These are phyloP conservation scores for Chlorophyllum brunneum DNA, from an alignment of 768 basidiomycete species.

Conservation along the genomic window DNA sequence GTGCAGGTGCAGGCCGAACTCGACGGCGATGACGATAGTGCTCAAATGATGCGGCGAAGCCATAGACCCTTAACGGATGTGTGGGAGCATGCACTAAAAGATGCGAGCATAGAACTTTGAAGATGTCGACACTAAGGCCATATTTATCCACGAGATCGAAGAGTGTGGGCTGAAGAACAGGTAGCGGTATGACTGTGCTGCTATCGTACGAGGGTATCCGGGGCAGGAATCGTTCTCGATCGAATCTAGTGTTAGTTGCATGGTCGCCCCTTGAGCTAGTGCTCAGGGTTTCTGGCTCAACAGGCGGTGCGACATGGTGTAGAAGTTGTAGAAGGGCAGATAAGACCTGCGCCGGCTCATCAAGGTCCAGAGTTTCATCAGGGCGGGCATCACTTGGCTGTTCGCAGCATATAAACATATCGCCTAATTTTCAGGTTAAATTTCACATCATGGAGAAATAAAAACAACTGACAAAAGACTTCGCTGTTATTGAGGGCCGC, in stretches of 20 bases:
- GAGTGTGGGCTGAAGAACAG: conserved; percentile 51
- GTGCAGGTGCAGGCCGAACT: background rate
- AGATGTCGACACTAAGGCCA: conserved; percentile 42
- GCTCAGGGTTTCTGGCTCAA: conserved; percentile 19
- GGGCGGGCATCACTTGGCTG: conserved; percentile 13
- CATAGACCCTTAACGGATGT: conserved; percentile 63
- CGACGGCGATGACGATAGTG: background rate
- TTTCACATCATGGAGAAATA: background rate
- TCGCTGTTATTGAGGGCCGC: conserved; percentile 49
- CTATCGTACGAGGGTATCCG: conserved; percentile 28
- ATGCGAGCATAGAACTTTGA: conserved; percentile 44
- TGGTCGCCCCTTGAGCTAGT: conserved; percentile 20
- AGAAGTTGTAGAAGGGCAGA: conserved; percentile 51
- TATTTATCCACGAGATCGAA: conserved; percentile 67
- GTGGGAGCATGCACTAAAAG: conserved; percentile 56
- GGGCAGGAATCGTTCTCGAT: conserved; percentile 7
- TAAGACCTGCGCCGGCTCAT: conserved; percentile 48
- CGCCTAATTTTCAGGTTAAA: conserved; percentile 32
- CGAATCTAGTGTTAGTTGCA: conserved; percentile 25
- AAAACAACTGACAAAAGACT: conserved; percentile 52
- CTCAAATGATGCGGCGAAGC: conserved; percentile 35
- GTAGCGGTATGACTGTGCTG: conserved; percentile 56
- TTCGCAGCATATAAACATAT: conserved; percentile 68
- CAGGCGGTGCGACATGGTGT: conserved; percentile 51
- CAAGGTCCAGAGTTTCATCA: conserved; percentile 43